Evolutionary conservation across 352 stramenopile species (phyloP), one percentile per base, ranked within the genome.

Genomic region (Phytopythium mirpurense): DNA sequence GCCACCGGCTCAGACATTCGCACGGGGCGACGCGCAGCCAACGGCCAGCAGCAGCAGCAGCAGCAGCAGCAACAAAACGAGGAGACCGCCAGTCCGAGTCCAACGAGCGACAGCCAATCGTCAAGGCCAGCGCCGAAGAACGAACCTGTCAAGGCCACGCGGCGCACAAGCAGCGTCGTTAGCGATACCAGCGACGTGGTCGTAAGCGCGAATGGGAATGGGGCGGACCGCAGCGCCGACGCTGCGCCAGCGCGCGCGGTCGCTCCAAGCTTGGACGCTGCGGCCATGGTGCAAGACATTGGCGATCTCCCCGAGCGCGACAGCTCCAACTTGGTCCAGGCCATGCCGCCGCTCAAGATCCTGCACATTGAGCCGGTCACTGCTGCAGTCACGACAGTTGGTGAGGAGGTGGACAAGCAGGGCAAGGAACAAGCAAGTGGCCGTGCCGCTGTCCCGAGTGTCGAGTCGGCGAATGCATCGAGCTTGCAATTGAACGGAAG

Each of bases 1-100:
- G 35, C 60, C 9, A 83, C 79, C 2, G 76, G 76, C 16, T 88
- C 76, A 15, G 79, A 93, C 63, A 90, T 91, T 53, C 76, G 77
- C 0, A 93, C 81, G n/a, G 80, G 81, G n/a, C 65, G 70, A 70
- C 47, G 63, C 45, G 34, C 29, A 5, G 42, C 18, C 31, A 52
- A 42, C 14, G 29, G 15, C 15, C 27, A 34, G 9, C 43, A 37
- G 7, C 14, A 18, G n/a, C 27, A 34, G 9, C 43, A 37, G 7
- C 14, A 18, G n/a, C n/a, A n/a, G n/a, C 27, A 34, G 9, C 43
- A 37, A 5, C 14, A 18, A 3, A 16, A 23, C 9, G 14, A 5
- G 10, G 43, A 16, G 16, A 24, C 19, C 27, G 11, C 43, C 15
- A 50, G 43, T 18, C 43, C 43, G 8, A 50, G 18, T 6, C 26